Evolutionary conservation across 352 stramenopile species (phyloP), one percentile per base, ranked within the genome.

Genomic region (Phytophthora constricta): DNA sequence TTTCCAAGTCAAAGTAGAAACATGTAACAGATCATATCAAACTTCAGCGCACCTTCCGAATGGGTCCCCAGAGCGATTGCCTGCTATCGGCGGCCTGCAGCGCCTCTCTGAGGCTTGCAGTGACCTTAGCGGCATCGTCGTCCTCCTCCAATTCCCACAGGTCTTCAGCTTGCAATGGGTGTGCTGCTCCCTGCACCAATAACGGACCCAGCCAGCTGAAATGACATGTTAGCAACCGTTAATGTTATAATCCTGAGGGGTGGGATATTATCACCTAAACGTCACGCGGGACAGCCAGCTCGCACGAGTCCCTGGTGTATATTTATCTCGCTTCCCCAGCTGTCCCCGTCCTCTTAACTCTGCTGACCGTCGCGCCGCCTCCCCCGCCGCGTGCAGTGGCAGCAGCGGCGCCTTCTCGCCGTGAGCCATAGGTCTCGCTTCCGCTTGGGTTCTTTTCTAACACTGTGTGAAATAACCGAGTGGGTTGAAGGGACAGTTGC

Each of bases 11-110:
- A 42, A 16, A 7, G n/a, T 42, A 42, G 13, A 13, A 45, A 42
- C 34, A 42, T 42, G 14, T 42, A 51, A 23, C 22, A 22, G 17
- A 46, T 49, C n/a, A n/a, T n/a, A 28, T 52, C 22, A 25, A 54
- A 31, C 34, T 42, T 39, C 50, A 58, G 17, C 34, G 3, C 39
- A 84, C 76, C 65, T 65, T 48, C 9, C 62, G 74, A 46, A 91
- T 85, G 3, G 78, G 65, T n/a, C 52, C 45, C 78, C 78, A 85
- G 10, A 91, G 70, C 17, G 66, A 74, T 48, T 75, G 49, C 4
- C 47, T 43, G n/a, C 31, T 57, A 54, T 58, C 43, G 41, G 34
- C 28, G 26, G 48, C 16, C 43, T 51, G n/a, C 28, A 67, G 41
- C 17, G 68, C 68, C 2, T 65, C 45, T 17, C 69, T 72, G 25